Conservation (phyloP, 371 early-diverging fungal species). For the Lichtheimia hyalospora region DNA sequence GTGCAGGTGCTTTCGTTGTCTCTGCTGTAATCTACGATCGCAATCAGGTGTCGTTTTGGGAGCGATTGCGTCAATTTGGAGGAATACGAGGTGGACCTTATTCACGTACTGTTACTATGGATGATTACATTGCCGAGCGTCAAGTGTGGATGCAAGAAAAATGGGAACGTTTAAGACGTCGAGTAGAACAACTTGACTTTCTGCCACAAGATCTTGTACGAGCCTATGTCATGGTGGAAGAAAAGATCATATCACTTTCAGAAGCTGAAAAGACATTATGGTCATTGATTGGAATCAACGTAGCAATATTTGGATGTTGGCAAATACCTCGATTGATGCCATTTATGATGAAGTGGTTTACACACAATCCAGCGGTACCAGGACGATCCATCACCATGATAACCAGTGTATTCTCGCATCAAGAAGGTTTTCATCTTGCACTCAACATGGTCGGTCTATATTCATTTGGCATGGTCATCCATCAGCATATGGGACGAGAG, state of each 20-base stretch:
- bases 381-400: conserved; percentile 66
- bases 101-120: conserved; percentile 11
- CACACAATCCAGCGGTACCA: conserved; percentile 57
- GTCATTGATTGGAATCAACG: conserved; percentile 66
- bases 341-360: conserved; percentile 71
- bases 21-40: conserved; percentile 22
- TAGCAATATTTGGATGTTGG: conserved; percentile 73
- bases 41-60: conserved; percentile 27
- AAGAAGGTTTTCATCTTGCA: conserved; percentile 59
- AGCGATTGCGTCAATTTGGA: conserved; percentile 11
- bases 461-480: conserved; percentile 57
- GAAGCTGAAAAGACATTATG: conserved; percentile 57
- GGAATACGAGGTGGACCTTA: neutral
- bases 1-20: conserved; percentile 15
- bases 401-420: conserved; percentile 68
- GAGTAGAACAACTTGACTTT: conserved; percentile 10
- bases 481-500: conserved; percentile 53
- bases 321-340: conserved; percentile 57
- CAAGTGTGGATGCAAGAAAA: conserved; percentile 10
- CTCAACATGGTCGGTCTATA: conserved; percentile 73
- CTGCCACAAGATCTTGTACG: conserved; percentile 52
- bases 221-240: conserved; percentile 36
- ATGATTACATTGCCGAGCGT: conserved; percentile 8
- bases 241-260: conserved; percentile 40
- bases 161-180: conserved; percentile 10